These are phyloP conservation scores for Cercis canadensis DNA, from an alignment of 306 rosid species.

Conservation along the genomic window DNA sequence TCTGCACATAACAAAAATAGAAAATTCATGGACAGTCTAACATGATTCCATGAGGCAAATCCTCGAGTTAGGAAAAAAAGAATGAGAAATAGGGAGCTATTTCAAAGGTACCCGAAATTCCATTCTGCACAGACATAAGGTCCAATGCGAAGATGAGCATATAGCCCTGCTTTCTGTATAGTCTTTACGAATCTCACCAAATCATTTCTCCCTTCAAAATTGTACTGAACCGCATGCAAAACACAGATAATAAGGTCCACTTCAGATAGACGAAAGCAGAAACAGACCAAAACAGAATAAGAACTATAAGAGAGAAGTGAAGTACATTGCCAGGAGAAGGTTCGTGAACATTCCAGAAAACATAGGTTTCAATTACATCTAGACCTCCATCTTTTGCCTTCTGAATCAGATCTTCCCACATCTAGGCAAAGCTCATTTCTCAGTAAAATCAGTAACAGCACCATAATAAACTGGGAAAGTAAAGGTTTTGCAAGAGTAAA, in stretches of 20 bases:
- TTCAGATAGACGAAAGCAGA: background rate
- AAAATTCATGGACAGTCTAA: constrained; percentile 11
- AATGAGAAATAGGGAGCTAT: background rate
- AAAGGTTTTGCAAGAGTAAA: constrained; percentile 12
- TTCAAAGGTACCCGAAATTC: constrained; percentile 84
- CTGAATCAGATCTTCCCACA: constrained; percentile 98
- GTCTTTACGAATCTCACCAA: constrained; percentile 88
- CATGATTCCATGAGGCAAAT: constrained; percentile 16
- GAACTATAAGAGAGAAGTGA: constrained; percentile 17
- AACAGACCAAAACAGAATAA: constrained; percentile 13
- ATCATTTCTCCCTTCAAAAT: constrained; percentile 93
- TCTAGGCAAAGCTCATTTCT: constrained; percentile 51
- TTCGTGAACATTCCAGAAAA: constrained; percentile 97
- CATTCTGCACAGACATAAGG: constrained; percentile 99
- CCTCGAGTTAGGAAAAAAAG: background rate
- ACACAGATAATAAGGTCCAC: constrained; percentile 31
- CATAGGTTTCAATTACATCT: constrained; percentile 93
- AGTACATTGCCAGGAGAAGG: constrained; percentile 95
- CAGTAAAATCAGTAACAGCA: constrained; percentile 22
- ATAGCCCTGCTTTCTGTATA: constrained; percentile 87
- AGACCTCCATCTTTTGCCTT: constrained; percentile 97
- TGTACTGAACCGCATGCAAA: constrained; percentile 63
- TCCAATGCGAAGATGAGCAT: constrained; percentile 96
- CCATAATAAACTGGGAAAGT: background rate
- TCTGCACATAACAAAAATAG: constrained; percentile 50